phyloP scores from a whole-genome alignment of 176 grass and related monocot genomes.

The Dendrocalamus sinicus region DNA sequence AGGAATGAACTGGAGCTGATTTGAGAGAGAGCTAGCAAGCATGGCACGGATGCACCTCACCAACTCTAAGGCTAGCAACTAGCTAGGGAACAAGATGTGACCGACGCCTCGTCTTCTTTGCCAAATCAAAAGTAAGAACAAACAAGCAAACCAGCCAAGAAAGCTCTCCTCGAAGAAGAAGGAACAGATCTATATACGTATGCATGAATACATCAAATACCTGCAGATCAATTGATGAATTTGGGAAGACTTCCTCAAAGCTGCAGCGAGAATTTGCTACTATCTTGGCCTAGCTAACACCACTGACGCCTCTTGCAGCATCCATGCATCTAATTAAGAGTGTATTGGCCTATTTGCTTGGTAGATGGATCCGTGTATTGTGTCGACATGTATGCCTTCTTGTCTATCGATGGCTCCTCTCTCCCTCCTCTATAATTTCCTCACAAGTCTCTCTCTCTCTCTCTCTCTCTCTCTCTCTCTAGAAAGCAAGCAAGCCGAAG shows the following conservation, averaged over 20 bases:
- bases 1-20: neutral
- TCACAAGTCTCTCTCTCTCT: neutral
- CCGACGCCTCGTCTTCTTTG: neutral
- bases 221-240: neutral
- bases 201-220: neutral
- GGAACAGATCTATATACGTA: neutral
- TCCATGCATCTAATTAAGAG: neutral
- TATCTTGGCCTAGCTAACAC: neutral
- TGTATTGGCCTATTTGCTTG: neutral
- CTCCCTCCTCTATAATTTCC: neutral
- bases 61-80: neutral
- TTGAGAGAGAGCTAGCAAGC: neutral
- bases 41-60: neutral
- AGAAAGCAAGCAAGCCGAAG: neutral
- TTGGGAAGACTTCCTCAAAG: neutral
- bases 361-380: neutral
- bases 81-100: neutral
- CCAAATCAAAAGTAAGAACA: neutral
- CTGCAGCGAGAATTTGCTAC: neutral
- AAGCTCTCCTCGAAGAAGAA: neutral
- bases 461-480: slow-evolving; percentile 11
- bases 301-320: neutral
- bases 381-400: slow-evolving; percentile 1
- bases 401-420: neutral
- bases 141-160: neutral